phyloP scores from a whole-genome alignment of 768 basidiomycete species.

The Panus rudis region DNA sequence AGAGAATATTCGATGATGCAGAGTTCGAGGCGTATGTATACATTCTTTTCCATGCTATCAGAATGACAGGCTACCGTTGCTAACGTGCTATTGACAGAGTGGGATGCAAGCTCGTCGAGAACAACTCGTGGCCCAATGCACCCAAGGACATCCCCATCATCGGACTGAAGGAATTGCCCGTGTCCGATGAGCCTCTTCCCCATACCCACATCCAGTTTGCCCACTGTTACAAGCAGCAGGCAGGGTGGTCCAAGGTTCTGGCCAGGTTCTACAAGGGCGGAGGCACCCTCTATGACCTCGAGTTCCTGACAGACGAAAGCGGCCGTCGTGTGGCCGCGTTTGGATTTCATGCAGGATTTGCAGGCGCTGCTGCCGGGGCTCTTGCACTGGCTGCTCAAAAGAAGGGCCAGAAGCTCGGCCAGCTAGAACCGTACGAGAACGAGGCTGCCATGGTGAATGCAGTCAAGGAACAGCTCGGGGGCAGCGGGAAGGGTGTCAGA shows the following conservation, averaged over 20 bases:
- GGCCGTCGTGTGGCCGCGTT: constrained; percentile 96
- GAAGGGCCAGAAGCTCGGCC: constrained; percentile 53
- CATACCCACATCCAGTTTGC: constrained; percentile 99
- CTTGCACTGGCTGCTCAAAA: constrained; percentile 69
- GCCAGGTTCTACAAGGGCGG: constrained; percentile 77
- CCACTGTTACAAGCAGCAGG: constrained; percentile 95
- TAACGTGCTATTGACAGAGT: constrained; percentile 43
- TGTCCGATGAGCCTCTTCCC: constrained; percentile 71
- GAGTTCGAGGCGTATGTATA: constrained; percentile 85
- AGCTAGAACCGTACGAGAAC: constrained; percentile 74
- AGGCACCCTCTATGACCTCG: constrained; percentile 89
- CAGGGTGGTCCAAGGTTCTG: constrained; percentile 84
- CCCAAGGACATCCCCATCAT: constrained; percentile 74
- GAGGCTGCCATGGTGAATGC: constrained; percentile 76
- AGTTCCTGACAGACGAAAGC: constrained; percentile 73
- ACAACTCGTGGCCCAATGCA: constrained; percentile 85
- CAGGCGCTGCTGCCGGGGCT: constrained; percentile 91
- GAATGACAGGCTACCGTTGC: constrained; percentile 5
- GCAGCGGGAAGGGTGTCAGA: constrained; percentile 65
- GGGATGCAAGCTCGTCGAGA: constrained; percentile 80
- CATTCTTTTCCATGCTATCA: not conserved
- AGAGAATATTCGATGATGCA: constrained; percentile 88
- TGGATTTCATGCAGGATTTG: constrained; percentile 97
- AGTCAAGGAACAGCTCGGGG: constrained; percentile 61
- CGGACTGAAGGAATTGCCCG: constrained; percentile 93